Base-by-base conservation (phyloP, 768 basidiomycete genomes). In the Mycena polygramma region DNA sequence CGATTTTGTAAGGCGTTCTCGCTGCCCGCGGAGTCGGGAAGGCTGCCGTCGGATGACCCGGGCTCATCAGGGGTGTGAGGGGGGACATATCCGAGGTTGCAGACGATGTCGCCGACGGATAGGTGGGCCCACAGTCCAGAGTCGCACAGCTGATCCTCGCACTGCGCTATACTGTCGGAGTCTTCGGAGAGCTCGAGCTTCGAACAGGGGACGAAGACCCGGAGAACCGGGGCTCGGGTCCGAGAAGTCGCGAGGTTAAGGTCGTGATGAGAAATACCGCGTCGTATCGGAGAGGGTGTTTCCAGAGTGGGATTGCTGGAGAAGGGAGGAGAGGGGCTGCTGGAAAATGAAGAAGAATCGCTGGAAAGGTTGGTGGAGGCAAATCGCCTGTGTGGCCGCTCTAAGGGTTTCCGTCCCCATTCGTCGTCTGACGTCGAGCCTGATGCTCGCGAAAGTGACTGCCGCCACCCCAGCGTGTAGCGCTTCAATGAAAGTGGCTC, bases 11-110 rank as follows among this genome's bases (percentile, higher is more conserved):
- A 48, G 37, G 65, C 59, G 58, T 59, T 71, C 5, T 73, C 70
- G 63, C 61, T 57, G 9, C 63, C 57, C 26, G 75, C 54, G 49
- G 73, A 63, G 52, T 75, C 69, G 72, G 66, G 57, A 62, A 72
- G 45, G 59, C 74, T 76, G 37, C 70, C 77, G 55, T 74, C 74
- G 14, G 77, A 78, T 51, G 73, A 70, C 49, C 59, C 69, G 22
- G 68, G 69, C 11, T 80, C 78, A 13, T 80, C 80, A 63, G 80
- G 74, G 22, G 76, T 80, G 20, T 78, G 75, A 0, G 86, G 81
- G 1, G 92, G 92, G 19, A 95, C 83, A 74, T 90, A 94, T 8
- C 94, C 94, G 54, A 95, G 84, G 78, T 95, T 95, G 76, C 91
- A 94, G 24, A 95, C 85, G 45, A 94, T 79, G 74, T 95, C 94